Percentiles rank a stretch among this genome's conserved stretches.
Conservation (phyloP, 2,329 filamentous ascomycete species). For the Ascochyta pisi region DNA sequence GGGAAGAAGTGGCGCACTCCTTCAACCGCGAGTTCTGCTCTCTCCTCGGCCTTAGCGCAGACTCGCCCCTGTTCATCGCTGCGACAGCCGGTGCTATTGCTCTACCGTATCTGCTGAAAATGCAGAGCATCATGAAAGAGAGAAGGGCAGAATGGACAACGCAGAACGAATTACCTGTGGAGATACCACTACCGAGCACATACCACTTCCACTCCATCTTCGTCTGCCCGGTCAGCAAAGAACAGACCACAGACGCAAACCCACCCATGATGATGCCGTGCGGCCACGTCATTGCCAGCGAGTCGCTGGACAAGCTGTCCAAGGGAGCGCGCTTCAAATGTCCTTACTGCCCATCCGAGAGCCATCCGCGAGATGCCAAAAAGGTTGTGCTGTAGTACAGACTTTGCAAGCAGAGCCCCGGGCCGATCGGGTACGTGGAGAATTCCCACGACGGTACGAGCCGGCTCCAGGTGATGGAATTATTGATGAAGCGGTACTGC, state of each 20-base stretch:
- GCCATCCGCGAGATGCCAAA: constrained; percentile 73
- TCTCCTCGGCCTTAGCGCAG: constrained; percentile 84
- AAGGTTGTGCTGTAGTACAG: constrained; percentile 43
- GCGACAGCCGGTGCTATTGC: constrained; percentile 92
- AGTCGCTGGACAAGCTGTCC: constrained; percentile 79
- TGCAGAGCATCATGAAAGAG: constrained; percentile 84
- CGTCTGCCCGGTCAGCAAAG: constrained; percentile 95
- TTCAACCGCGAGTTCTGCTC: constrained; percentile 97
- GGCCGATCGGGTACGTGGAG: background rate
- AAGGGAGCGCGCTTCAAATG: constrained; percentile 90
- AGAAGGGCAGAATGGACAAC: constrained; percentile 96
- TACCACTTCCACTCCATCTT: constrained; percentile 93
- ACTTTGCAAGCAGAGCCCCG: background rate
- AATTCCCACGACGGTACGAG: background rate
- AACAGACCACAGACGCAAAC: constrained; percentile 91
- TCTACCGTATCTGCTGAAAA: constrained; percentile 85
- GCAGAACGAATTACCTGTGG: constrained; percentile 83
- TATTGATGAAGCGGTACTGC: background rate
- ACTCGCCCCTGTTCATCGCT: constrained; percentile 91
- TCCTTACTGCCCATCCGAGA: constrained; percentile 91
- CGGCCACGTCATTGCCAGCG: constrained; percentile 89
- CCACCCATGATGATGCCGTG: constrained; percentile 97
- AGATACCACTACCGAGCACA: constrained; percentile 68
- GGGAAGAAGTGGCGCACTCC: constrained; percentile 81
- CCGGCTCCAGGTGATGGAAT: background rate